Evolutionary conservation across 1,284 basidiomycete species (phyloP).

Genomic region (Omphalotus olearius): DNA sequence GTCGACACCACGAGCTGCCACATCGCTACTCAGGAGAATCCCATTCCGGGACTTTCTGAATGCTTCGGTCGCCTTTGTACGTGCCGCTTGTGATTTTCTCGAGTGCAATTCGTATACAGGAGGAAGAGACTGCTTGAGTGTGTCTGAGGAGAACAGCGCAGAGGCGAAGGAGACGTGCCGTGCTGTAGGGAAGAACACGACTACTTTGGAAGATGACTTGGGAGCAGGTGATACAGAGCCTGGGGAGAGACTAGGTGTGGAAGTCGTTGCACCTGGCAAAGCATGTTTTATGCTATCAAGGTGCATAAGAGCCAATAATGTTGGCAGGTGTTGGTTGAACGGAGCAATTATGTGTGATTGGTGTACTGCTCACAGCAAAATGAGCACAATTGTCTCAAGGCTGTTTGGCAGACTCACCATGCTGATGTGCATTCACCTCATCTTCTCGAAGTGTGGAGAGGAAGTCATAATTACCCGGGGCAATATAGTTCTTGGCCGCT

Average conservation of each 20-base stretch:
- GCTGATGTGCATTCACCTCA: slow-evolving; percentile 64
- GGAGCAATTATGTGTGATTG: slow-evolving; percentile 47
- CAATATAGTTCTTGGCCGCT: slow-evolving; percentile 18
- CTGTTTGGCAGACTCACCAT: slow-evolving; percentile 33
- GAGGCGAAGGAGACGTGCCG: slow-evolving; percentile 54
- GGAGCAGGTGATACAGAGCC: slow-evolving; percentile 20
- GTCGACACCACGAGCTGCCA: slow-evolving; percentile 89
- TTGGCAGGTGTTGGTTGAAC: slow-evolving; percentile 40
- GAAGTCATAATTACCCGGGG: slow-evolving; percentile 48
- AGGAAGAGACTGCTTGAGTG: slow-evolving; percentile 25
- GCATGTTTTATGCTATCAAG: slow-evolving; percentile 22
- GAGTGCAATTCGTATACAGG: slow-evolving; percentile 45
- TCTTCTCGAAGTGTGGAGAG: slow-evolving; percentile 58
- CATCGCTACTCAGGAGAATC: slow-evolving; percentile 82
- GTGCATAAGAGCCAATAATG: slow-evolving; percentile 30
- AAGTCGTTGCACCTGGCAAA: background rate
- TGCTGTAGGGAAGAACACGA: slow-evolving; percentile 70
- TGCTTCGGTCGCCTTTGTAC: slow-evolving; percentile 43
- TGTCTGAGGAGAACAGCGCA: slow-evolving; percentile 36
- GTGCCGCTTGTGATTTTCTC: slow-evolving; percentile 37
- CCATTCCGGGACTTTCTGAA: slow-evolving; percentile 48
- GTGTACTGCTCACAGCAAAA: slow-evolving; percentile 30
- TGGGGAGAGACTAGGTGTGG: slow-evolving; percentile 11
- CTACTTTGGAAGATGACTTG: slow-evolving; percentile 31
- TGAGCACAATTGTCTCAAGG: background rate